Base-by-base conservation (phyloP, 805 yeast genomes). In the Kodamaea leandrae region DNA sequence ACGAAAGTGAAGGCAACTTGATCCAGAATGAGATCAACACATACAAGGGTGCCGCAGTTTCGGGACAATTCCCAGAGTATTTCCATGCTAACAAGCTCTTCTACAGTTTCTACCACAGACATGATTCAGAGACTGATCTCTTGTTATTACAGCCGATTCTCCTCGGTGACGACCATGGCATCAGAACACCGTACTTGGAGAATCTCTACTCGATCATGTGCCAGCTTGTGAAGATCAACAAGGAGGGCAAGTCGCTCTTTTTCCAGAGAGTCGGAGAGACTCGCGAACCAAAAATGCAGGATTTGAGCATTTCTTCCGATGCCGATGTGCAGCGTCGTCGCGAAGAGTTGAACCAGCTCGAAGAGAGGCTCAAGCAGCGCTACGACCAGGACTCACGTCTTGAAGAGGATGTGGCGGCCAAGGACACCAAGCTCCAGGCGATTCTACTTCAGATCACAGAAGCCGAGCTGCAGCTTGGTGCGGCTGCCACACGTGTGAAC, bases 121-220 rank as follows among this genome's bases (percentile, higher is more conserved):
- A 47, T 23, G 78, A 77, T 32, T 60, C 86, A 45, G 79, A 83
- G 46, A 69, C 85, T 30, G 97, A 90, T 64, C 71, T 88, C 55
- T 67, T 88, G 32, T 66, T 90, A 40, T 73, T 90, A 46, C 95
- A 88, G 56, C 95, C 96, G 4, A 90, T 90, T 39, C 67, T 90
- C 41, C 69, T 89, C 43, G 96, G 93, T n/a, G 96, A 89, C 64
- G 96, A 89, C 57, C 77, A 78, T 56, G 82, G 83, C 36, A 81
- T 88, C 41, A 83, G 84, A 58, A 87, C 96, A 0, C 96, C 97
- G 2, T 90, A 90, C 58, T 70, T 90, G 58, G 97, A 90, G 64
- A 86, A 86, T 51, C 65, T 87, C 43, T 90, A 87, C 58, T 88
- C 96, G 2, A 75, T 81, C 40, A 67, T 84, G 69, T 80, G 86